These are phyloP conservation scores for Xylaria sp. DNA, from an alignment of 2,329 filamentous ascomycete species.

Conservation along the genomic window DNA sequence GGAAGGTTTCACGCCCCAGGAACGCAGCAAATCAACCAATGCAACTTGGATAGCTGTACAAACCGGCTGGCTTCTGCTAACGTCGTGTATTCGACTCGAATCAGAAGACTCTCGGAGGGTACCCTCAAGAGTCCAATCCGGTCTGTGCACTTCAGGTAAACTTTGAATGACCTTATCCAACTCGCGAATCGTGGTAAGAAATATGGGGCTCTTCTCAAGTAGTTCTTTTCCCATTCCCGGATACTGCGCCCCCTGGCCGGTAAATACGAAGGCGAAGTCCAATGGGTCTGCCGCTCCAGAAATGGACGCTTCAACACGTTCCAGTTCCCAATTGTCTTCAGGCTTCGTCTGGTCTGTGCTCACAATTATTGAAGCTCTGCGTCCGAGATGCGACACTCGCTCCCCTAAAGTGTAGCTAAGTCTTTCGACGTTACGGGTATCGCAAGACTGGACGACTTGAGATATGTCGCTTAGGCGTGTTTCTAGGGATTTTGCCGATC, in stretches of 20 bases:
- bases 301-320: not conserved
- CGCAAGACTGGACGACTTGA: not conserved
- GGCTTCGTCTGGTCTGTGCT: no score
- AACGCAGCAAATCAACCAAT: not conserved
- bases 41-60: not conserved
- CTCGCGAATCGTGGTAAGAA: not conserved
- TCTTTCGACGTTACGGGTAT: not conserved
- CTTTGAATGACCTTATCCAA: not conserved
- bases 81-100: not conserved
- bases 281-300: not conserved
- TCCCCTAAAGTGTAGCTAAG: not conserved
- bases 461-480: not conserved
- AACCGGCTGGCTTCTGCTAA: not conserved
- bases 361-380: not conserved
- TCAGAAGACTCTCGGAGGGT: not conserved
- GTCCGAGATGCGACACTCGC: not conserved
- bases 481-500: not conserved
- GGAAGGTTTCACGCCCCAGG: constrained; percentile 18
- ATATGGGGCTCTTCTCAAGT: not conserved
- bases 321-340: not conserved
- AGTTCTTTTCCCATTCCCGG: constrained; percentile 4
- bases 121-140: not conserved
- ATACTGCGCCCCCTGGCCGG: constrained; percentile 21
- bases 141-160: not conserved
- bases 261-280: constrained; percentile 10